Base-by-base conservation (phyloP, 306 rosid species). In the Sophora flavescens region DNA sequence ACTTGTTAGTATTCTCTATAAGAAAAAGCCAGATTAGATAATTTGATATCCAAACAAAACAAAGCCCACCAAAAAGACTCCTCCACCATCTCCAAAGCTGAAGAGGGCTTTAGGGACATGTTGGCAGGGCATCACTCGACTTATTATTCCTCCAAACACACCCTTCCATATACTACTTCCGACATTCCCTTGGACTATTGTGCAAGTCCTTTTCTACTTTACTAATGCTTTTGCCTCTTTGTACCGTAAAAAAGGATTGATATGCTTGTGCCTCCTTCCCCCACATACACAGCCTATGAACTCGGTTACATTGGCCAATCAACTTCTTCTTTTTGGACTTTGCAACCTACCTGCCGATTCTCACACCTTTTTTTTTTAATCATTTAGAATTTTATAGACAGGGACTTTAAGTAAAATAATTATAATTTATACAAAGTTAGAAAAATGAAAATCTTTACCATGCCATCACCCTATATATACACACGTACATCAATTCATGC, bases 71-170 rank as follows among this genome's bases (percentile, higher is more conserved):
- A 64, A 78, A 81, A 82, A 76, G 78, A 17, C 71, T 68, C 70
- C 71, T 68, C 70, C 78, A 77, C 72, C 78, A 36, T 78, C 75
- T 51, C 84, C 82, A 82, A 84, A 82, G 84, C 58, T 62, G 36
- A 81, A 58, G 80, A 58, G 72, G 56, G 50, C 17, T 75, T 81
- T 86, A 51, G 52, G 83, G 90, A 81, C 83, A 82, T 77, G 83
- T 77, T 85, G 84, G 85, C 84, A 87, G 79, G 39, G 86, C 81
- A 88, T 90, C 87, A 52, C 71, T 81, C 62, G 75, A 84, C 87
- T 79, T 75, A 78, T 88, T 78, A 88, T 91, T 88, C 97, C 87
- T 88, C 97, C 99, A 92, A 87, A 80, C 84, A 83, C 90, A 83
- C 90, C 77, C 78, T 86, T 92, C 96, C 99, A 92, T 88, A 83